Conservation (phyloP, 805 yeast genomes). For the Lachancea mirantina region DNA sequence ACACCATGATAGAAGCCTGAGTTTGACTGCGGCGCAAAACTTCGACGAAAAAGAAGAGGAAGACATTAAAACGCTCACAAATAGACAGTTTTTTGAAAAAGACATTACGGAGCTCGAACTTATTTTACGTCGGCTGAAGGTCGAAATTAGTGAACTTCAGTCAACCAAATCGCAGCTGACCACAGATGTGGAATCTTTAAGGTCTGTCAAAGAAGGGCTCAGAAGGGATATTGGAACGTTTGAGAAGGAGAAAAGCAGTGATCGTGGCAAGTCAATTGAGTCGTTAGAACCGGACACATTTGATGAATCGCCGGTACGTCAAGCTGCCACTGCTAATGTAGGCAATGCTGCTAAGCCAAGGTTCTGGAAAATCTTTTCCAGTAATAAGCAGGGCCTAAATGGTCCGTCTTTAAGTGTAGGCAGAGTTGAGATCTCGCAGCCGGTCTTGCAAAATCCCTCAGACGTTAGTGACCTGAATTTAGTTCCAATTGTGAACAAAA, state of each 20-base stretch:
- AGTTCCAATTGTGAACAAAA: conserved; percentile 17
- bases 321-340: conserved; percentile 19
- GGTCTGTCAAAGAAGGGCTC: conserved; percentile 40
- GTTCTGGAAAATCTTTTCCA: conserved; percentile 30
- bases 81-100: conserved; percentile 11
- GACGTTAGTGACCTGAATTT: conserved; percentile 34
- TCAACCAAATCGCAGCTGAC: conserved; percentile 37
- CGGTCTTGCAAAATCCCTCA: conserved; percentile 31
- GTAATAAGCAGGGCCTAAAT: conserved; percentile 6
- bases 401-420: conserved; percentile 7
- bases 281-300: conserved; percentile 11
- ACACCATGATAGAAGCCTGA: conserved; percentile 3
- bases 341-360: conserved; percentile 25
- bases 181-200: conserved; percentile 48
- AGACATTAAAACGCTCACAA: conserved; percentile 6
- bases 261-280: conserved; percentile 11
- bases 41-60: conserved; percentile 8
- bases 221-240: conserved; percentile 38
- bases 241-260: conserved; percentile 11
- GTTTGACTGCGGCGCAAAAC: conserved; percentile 1
- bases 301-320: conserved; percentile 9
- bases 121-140: conserved; percentile 35
- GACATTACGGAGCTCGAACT: conserved; percentile 29
- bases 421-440: conserved; percentile 31
- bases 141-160: conserved; percentile 36